A percentile compares a stretch with the other conserved stretches of the same genome.
Evolutionary conservation across 164 flowering plant species (phyloP).

Genomic region (Tinospora cordifolia): DNA sequence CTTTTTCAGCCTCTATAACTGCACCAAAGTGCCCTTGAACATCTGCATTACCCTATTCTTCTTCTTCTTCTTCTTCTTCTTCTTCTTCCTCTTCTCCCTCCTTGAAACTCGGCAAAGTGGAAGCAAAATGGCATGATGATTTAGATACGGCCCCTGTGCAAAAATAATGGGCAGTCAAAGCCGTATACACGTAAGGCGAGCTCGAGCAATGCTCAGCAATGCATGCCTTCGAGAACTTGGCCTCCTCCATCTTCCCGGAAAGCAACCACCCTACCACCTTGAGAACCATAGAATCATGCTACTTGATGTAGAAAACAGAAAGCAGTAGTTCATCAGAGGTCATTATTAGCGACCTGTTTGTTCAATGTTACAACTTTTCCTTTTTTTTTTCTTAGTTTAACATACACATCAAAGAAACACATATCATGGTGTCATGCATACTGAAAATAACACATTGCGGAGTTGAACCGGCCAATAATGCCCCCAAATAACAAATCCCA

Average conservation of each 20-base stretch:
- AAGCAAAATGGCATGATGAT: background rate
- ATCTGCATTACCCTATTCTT: too few relatives aligned
- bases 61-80: background rate
- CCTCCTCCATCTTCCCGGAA: too few relatives aligned
- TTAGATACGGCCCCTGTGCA: background rate
- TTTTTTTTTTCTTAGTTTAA: conserved; percentile 2
- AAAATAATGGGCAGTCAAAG: too few relatives aligned
- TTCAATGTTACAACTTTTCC: background rate
- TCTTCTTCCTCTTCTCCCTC: background rate
- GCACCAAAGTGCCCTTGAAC: background rate
- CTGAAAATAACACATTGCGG: conserved; percentile 1
- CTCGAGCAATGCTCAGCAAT: background rate
- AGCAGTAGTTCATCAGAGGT: background rate
- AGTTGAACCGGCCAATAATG: background rate
- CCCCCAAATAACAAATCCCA: background rate
- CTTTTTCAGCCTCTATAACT: background rate
- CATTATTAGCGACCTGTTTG: background rate
- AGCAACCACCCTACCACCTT: background rate
- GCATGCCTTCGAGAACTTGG: background rate
- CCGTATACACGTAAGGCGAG: background rate
- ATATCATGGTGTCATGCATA: background rate
- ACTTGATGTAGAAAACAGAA: conserved; percentile 1
- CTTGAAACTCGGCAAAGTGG: background rate
- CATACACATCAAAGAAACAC: conserved; percentile 9
- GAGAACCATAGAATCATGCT: background rate